A percentile compares a stretch with the other conserved stretches of the same genome.
Evolutionary conservation across 2,329 filamentous ascomycete species (phyloP).

Genomic region (Microascus cirrosus): DNA sequence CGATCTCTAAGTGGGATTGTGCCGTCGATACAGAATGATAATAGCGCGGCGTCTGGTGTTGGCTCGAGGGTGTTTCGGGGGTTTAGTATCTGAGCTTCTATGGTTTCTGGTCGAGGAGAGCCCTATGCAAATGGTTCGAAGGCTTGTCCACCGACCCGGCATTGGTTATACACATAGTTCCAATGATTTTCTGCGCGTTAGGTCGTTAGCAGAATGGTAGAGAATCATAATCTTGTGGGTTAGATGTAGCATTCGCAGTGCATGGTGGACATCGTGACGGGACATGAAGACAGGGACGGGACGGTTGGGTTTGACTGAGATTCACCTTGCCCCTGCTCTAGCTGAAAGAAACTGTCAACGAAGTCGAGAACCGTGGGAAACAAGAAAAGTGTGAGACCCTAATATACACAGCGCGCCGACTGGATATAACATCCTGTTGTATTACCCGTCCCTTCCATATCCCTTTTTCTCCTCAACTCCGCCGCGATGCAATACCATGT

Average conservation of each 20-base stretch:
- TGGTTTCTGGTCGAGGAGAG: neutral
- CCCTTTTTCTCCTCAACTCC: neutral
- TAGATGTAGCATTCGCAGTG: neutral
- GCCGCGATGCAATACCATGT: conserved; percentile 3
- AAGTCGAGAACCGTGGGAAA: neutral
- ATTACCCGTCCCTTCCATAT: neutral
- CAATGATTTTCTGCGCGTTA: neutral
- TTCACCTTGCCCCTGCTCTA: neutral
- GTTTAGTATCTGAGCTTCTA: neutral
- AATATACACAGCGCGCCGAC: neutral
- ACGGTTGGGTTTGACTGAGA: neutral
- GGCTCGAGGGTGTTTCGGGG: neutral
- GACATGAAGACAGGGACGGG: neutral
- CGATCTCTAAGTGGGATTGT: neutral
- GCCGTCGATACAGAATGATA: neutral
- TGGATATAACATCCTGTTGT: neutral
- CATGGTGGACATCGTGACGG: neutral
- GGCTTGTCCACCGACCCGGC: neutral
- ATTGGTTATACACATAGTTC: neutral
- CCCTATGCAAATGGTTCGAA: neutral
- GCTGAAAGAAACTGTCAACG: neutral
- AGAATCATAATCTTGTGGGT: neutral
- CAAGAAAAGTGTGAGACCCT: neutral
- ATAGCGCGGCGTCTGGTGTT: neutral
- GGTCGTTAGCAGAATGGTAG: neutral